Evolutionary conservation across 176 grass and related monocot genomes (phyloP).

Genomic region (Eragrostis curvula): DNA sequence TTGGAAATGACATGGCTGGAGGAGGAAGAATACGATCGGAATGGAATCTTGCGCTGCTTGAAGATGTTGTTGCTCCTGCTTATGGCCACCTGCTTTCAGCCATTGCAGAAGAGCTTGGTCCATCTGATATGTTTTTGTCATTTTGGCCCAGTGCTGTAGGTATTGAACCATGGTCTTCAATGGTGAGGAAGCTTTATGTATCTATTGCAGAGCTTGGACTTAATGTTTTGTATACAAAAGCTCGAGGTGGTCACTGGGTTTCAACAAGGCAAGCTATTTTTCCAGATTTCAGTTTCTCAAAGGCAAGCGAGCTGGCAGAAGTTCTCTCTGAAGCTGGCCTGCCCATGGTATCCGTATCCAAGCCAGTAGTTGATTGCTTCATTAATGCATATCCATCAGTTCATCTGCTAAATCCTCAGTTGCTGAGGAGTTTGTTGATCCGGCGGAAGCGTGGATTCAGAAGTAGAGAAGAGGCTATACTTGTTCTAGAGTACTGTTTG

Average conservation of each 20-base stretch:
- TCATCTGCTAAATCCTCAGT: constrained; percentile 86
- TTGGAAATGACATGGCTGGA: constrained; percentile 93
- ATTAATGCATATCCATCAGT: constrained; percentile 69
- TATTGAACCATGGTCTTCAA: constrained; percentile 91
- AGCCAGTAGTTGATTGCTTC: constrained; percentile 81
- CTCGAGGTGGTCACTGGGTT: constrained; percentile 93
- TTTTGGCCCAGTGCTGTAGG: constrained; percentile 79
- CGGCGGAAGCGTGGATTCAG: constrained; percentile 76
- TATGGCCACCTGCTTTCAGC: constrained; percentile 83
- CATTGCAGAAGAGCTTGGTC: constrained; percentile 82
- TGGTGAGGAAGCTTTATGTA: constrained; percentile 82
- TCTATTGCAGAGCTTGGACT: constrained; percentile 80
- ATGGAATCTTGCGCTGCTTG: constrained; percentile 90
- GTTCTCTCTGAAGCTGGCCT: constrained; percentile 85
- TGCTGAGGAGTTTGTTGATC: constrained; percentile 89
- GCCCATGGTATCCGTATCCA: constrained; percentile 79
- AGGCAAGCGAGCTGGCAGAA: constrained; percentile 73
- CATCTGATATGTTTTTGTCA: constrained; percentile 79
- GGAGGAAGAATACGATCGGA: constrained; percentile 93
- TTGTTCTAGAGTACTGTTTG: constrained; percentile 92
- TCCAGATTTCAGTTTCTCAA: constrained; percentile 86
- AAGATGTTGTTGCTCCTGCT: constrained; percentile 92
- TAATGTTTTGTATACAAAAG: constrained; percentile 85
- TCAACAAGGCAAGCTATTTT: constrained; percentile 95
- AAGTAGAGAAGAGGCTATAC: constrained; percentile 77